Evolutionary conservation across 2,329 filamentous ascomycete species (phyloP).

Genomic region (Pseudocercospora fijiensis): DNA sequence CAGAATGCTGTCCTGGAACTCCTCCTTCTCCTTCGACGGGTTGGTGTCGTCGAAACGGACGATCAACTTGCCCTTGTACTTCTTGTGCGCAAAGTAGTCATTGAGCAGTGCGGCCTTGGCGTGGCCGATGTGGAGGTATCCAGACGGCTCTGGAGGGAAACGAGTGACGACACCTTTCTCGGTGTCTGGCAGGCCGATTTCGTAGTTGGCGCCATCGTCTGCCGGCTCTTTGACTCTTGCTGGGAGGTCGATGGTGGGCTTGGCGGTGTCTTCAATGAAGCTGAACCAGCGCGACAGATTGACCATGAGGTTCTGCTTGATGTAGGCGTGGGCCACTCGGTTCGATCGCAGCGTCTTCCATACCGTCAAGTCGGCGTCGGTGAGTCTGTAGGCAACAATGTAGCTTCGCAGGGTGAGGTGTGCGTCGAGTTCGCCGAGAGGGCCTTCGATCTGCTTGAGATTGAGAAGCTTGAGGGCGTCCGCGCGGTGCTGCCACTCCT

Average conservation of each 20-base stretch:
- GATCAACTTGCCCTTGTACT: constrained; percentile 86
- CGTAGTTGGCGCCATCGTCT: constrained; percentile 82
- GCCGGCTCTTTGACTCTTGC: constrained; percentile 55
- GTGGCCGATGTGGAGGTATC: constrained; percentile 93
- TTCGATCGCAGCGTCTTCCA: constrained; percentile 83
- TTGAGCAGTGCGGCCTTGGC: constrained; percentile 91
- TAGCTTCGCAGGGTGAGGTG: constrained; percentile 85
- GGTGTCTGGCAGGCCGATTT: constrained; percentile 79
- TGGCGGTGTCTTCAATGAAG: constrained; percentile 75
- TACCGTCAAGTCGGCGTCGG: constrained; percentile 74
- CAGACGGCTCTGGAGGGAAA: constrained; percentile 93
- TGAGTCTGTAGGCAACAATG: constrained; percentile 75
- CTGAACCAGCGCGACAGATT: constrained; percentile 85
- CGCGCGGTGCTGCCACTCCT: constrained; percentile 58
- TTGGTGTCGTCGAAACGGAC: constrained; percentile 97
- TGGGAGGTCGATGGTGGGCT: constrained; percentile 63
- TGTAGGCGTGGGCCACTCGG: constrained; percentile 75
- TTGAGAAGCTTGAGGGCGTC: constrained; percentile 59
- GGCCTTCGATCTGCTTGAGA: constrained; percentile 76
- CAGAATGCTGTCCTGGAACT: constrained; percentile 90
- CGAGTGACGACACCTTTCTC: constrained; percentile 87
- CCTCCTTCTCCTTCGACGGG: constrained; percentile 93
- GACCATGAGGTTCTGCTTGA: constrained; percentile 72
- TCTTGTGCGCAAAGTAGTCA: constrained; percentile 94
- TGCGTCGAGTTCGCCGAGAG: constrained; percentile 75